Evolutionary conservation across 1,139 yeast species (phyloP), one percentile per base, ranked within the genome.

Genomic region (Maudiozyma humilis): DNA sequence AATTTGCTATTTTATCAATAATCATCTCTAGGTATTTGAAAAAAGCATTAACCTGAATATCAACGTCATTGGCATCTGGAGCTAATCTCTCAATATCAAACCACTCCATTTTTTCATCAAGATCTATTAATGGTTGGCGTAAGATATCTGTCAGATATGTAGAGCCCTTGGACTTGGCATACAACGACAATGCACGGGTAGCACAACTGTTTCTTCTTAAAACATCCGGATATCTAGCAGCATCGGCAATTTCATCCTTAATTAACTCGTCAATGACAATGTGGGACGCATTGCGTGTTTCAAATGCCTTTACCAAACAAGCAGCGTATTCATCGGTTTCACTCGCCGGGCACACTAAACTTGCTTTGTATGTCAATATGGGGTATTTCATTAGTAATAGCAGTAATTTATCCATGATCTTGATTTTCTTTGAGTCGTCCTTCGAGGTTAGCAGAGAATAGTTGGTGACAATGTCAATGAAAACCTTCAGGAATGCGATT

Each of bases 181-280:
- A 82, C 36, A 83, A 71, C 0, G 89, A 82, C 42, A 86, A 68
- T 39, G 86, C 69, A 56, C 89, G 75, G 0, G 95, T 85, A 35
- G 91, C 82, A 27, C 87, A 84, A 42, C 91, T 82, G 59, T 87
- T 87, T 47, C 94, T 73, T 56, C 96, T 71, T 53, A 87, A 71
- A 25, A 85, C 75, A 56, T 85, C 94, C 30, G 84, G 73, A 13
- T 86, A 75, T 46, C 82, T 73, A 1, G 75, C 66, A 0, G 84
- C 79, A 31, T 66, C 68, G 32, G 67, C 60, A 17, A 86, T 79
- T 59, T 87, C 96, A 45, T 76, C 77, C n/a, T 67, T 67, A 18
- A 86, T 68, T 39, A 84, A 67, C 4, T 73, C 71, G 4, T 71
- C 66, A 38, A 85, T 78, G 29, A 84, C 64, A n/a, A 68, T 65